phyloP scores from a whole-genome alignment of 2,329 filamentous ascomycete genomes.

The Tolypocladium pustulatum region DNA sequence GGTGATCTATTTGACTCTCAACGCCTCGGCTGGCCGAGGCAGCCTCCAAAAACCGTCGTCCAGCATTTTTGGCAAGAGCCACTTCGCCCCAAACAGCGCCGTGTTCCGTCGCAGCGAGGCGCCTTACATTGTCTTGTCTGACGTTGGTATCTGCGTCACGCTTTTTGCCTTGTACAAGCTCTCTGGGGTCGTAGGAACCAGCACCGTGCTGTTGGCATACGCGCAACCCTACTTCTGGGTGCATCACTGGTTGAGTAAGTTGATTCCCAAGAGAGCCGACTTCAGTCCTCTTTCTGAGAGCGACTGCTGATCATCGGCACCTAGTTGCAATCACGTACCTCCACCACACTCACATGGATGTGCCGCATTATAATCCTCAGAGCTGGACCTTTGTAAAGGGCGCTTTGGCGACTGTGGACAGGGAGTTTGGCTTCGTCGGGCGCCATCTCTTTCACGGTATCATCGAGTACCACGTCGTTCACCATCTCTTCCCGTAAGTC shows the following conservation, averaged over 20 bases:
- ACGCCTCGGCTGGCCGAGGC: background rate
- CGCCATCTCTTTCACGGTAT: slow-evolving; percentile 57
- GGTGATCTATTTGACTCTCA: background rate
- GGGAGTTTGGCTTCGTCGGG: slow-evolving; percentile 54
- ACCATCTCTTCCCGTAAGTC: background rate
- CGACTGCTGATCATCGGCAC: background rate
- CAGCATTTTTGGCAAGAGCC: slow-evolving; percentile 30
- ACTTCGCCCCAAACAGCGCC: slow-evolving; percentile 50
- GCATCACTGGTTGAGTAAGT: slow-evolving; percentile 56
- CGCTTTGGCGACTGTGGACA: slow-evolving; percentile 52
- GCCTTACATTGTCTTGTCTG: slow-evolving; percentile 44
- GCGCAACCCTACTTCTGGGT: slow-evolving; percentile 58
- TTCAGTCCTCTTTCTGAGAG: background rate
- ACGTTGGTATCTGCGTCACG: slow-evolving; percentile 46
- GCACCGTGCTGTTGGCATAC: slow-evolving; percentile 45
- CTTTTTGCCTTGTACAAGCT: slow-evolving; percentile 38
- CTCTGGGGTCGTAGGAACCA: slow-evolving; percentile 39
- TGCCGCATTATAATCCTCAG: slow-evolving; percentile 16
- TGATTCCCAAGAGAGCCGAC: slow-evolving; percentile 33
- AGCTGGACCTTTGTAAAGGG: slow-evolving; percentile 52
- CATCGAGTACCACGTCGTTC: slow-evolving; percentile 51
- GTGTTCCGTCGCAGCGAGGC: slow-evolving; percentile 50
- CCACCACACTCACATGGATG: slow-evolving; percentile 12
- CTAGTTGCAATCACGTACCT: background rate
- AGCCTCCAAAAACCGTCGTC: background rate